These are phyloP conservation scores for Penicillium glabrum DNA, from an alignment of 2,329 filamentous ascomycete species.

Conservation along the genomic window DNA sequence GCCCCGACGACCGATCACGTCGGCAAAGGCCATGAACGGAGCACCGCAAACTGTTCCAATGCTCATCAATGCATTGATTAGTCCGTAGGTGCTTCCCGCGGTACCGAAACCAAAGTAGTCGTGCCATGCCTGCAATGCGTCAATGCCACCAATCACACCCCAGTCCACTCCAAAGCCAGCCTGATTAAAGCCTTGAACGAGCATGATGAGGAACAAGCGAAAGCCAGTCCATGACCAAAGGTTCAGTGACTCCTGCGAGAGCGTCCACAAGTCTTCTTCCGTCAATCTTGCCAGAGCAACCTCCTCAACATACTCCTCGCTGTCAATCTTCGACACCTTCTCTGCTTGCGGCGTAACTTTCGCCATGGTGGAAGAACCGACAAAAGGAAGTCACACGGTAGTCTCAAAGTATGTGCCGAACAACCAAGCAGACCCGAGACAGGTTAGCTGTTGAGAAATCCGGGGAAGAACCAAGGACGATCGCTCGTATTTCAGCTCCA, in stretches of 20 bases:
- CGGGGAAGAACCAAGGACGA: background rate
- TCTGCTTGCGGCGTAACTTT: background rate
- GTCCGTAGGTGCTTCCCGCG: conserved; percentile 41
- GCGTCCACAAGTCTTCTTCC: conserved; percentile 46
- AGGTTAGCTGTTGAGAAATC: background rate
- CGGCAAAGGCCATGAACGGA: conserved; percentile 52
- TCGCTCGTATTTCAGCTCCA: background rate
- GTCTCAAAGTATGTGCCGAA: background rate
- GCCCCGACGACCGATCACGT: conserved; percentile 53
- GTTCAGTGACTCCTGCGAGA: conserved; percentile 44
- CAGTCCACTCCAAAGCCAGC: conserved; percentile 52
- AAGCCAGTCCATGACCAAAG: conserved; percentile 45
- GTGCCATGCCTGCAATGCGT: conserved; percentile 46
- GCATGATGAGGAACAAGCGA: conserved; percentile 45
- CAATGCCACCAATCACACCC: conserved; percentile 51
- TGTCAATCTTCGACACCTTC: conserved; percentile 5
- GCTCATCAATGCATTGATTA: conserved; percentile 51
- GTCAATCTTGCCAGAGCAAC: conserved; percentile 47
- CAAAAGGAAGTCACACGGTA: background rate
- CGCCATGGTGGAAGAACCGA: background rate
- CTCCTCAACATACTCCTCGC: conserved; percentile 41
- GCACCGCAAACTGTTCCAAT: conserved; percentile 50
- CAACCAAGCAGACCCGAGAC: background rate
- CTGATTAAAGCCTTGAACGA: conserved; percentile 50
- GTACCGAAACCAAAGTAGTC: conserved; percentile 45